These are phyloP conservation scores for Verticillium nonalfalfae DNA, from an alignment of 2,329 filamentous ascomycete genomes.

Conservation along the genomic window DNA sequence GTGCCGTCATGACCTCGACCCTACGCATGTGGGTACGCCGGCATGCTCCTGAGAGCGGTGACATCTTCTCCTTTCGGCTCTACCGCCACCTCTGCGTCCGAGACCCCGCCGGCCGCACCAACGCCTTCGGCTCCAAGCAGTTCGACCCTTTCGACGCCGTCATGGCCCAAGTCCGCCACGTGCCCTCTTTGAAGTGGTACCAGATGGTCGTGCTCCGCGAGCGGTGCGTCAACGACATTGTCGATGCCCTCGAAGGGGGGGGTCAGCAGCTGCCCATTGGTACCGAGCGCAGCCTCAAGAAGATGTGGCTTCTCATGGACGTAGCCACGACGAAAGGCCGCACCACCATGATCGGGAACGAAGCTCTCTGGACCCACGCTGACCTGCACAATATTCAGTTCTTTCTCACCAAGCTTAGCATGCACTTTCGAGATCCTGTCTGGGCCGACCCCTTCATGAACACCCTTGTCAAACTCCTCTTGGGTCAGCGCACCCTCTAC, in stretches of 20 bases:
- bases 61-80: slow-evolving; percentile 54
- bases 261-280: slow-evolving; percentile 49
- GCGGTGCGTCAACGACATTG: slow-evolving; percentile 51
- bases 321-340: slow-evolving; percentile 51
- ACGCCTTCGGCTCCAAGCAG: slow-evolving; percentile 18
- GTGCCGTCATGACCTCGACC: slow-evolving; percentile 51
- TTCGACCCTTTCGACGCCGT: slow-evolving; percentile 3
- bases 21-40: slow-evolving; percentile 47
- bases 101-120: slow-evolving; percentile 49
- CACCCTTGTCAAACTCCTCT: slow-evolving; percentile 47
- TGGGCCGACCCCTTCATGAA: slow-evolving; percentile 49
- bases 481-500: slow-evolving; percentile 51
- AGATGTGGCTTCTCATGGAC: slow-evolving; percentile 71
- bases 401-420: slow-evolving; percentile 66
- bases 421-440: slow-evolving; percentile 61
- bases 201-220: slow-evolving; percentile 58
- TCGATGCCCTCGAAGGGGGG: slow-evolving; percentile 50
- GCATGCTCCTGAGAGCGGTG: slow-evolving; percentile 47
- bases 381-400: slow-evolving; percentile 57
- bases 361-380: slow-evolving; percentile 45
- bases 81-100: slow-evolving; percentile 51
- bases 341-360: slow-evolving; percentile 44
- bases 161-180: slow-evolving; percentile 31
- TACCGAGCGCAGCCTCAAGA: slow-evolving; percentile 45
- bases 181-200: slow-evolving; percentile 63